Percentiles rank a stretch among this genome's conserved stretches.
Conservation (phyloP, 2,329 filamentous ascomycete species). For the Dryadomyces sulphureus region DNA sequence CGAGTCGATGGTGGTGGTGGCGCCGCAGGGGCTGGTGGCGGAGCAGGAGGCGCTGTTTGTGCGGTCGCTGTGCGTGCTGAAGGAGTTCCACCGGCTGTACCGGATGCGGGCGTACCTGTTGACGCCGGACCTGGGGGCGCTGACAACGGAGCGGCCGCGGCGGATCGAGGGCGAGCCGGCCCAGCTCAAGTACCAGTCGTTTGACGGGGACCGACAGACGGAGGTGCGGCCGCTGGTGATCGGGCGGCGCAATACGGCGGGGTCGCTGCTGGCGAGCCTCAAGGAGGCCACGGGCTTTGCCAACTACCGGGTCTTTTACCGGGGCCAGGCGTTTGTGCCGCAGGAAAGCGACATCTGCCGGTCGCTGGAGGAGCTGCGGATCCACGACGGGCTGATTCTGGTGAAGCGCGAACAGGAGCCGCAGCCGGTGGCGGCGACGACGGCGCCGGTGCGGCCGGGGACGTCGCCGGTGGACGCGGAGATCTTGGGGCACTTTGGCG, state of each 20-base stretch:
- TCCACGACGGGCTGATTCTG: constrained; percentile 50
- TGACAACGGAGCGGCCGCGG: constrained; percentile 35
- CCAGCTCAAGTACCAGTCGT: constrained; percentile 59
- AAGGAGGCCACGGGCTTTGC: constrained; percentile 58
- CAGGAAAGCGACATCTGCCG: constrained; percentile 41
- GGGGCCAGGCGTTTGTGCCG: constrained; percentile 50
- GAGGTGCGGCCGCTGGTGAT: constrained; percentile 49
- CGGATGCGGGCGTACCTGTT: constrained; percentile 46
- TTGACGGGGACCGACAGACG: constrained; percentile 44
- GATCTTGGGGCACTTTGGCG: constrained; percentile 67
- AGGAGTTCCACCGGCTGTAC: constrained; percentile 50
- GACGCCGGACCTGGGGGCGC: constrained; percentile 38
- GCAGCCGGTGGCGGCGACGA: constrained; percentile 25
- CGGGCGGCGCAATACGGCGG: constrained; percentile 55
- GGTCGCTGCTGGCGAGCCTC: constrained; percentile 53
- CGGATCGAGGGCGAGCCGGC: constrained; percentile 47
- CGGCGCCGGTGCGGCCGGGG: constrained; percentile 31
- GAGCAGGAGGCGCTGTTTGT: constrained; percentile 49
- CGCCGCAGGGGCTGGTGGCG: constrained; percentile 29
- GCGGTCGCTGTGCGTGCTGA: constrained; percentile 53
- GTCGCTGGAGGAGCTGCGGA: constrained; percentile 53
- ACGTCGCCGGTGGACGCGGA: constrained; percentile 58
- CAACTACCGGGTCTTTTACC: constrained; percentile 59
- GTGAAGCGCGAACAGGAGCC: constrained; percentile 43
- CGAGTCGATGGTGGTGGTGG: constrained; percentile 37